Evolutionary conservation across 2,329 filamentous ascomycete genomes (phyloP).

Genomic region (Phyllosticta capitalensis): DNA sequence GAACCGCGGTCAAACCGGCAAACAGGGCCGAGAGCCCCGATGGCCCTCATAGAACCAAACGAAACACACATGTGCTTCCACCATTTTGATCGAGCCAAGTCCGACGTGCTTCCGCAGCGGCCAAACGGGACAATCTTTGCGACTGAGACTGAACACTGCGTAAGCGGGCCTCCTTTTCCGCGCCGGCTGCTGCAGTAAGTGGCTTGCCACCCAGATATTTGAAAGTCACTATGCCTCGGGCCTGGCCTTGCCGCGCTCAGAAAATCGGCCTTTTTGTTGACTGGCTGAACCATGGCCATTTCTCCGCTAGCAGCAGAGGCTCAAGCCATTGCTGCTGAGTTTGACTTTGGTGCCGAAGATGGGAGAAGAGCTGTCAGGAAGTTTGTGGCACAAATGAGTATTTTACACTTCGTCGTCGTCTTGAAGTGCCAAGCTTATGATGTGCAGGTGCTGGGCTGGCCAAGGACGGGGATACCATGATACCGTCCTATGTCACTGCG

Average conservation of each 20-base stretch:
- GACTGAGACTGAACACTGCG: neutral
- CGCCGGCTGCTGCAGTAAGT: neutral
- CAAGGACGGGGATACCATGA: slow-evolving; percentile 8
- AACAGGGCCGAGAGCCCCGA: neutral
- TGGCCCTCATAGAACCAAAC: neutral
- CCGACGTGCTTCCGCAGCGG: neutral
- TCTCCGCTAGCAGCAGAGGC: slow-evolving; percentile 2
- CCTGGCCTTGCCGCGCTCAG: neutral
- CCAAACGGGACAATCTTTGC: neutral
- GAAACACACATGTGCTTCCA: neutral
- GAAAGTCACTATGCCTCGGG: neutral
- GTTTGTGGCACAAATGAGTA: slow-evolving; percentile 7
- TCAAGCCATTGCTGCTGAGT: slow-evolving; percentile 3
- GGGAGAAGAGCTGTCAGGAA: neutral
- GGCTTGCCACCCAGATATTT: neutral
- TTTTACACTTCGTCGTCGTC: neutral
- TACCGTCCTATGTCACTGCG: slow-evolving; percentile 1
- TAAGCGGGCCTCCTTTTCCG: neutral
- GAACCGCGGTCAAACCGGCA: neutral
- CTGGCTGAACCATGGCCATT: neutral
- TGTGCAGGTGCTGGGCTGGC: slow-evolving; percentile 1
- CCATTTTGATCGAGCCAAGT: neutral
- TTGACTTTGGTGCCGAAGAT: slow-evolving; percentile 1
- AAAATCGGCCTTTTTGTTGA: neutral
- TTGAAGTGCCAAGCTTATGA: neutral